Conservation (phyloP, 805 yeast genomes). For the Yamadazyma nakazawae region DNA sequence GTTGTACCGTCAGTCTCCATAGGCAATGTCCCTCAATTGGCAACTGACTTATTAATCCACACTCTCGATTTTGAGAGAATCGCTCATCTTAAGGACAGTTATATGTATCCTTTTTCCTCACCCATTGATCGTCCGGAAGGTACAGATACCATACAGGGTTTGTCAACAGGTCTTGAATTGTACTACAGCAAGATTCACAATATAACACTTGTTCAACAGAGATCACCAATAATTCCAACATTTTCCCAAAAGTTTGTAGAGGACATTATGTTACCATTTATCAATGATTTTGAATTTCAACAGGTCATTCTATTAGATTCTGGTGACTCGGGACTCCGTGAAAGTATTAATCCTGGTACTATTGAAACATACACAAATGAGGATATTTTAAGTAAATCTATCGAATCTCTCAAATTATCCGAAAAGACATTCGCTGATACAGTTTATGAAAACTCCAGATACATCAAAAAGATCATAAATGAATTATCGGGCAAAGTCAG, state of each 20-base stretch:
- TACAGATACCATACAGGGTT: slow-evolving; percentile 25
- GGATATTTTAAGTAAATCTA: slow-evolving; percentile 28
- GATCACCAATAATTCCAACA: slow-evolving; percentile 81
- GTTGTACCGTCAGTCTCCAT: slow-evolving; percentile 78
- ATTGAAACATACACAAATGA: slow-evolving; percentile 28
- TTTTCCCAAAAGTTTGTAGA: slow-evolving; percentile 47
- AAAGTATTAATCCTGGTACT: slow-evolving; percentile 18
- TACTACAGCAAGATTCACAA: slow-evolving; percentile 41
- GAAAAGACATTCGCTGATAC: slow-evolving; percentile 6
- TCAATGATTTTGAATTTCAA: slow-evolving; percentile 37
- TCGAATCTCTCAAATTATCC: slow-evolving; percentile 26
- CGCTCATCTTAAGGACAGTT: slow-evolving; percentile 55
- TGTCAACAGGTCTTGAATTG: slow-evolving; percentile 65
- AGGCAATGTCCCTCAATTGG: slow-evolving; percentile 87
- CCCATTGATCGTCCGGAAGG: slow-evolving; percentile 53
- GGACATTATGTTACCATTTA: slow-evolving; percentile 50
- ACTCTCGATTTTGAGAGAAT: slow-evolving; percentile 52
- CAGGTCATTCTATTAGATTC: slow-evolving; percentile 64
- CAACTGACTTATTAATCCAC: slow-evolving; percentile 69
- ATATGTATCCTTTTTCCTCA: slow-evolving; percentile 78
- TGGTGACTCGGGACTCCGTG: slow-evolving; percentile 58
- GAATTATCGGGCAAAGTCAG: slow-evolving; percentile 12
- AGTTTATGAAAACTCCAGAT: slow-evolving; percentile 10
- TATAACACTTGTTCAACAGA: slow-evolving; percentile 67
- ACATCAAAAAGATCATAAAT: slow-evolving; percentile 9